Evolutionary conservation across 257 asterid genomes (phyloP).

Genomic region (Lycium ferocissimum): DNA sequence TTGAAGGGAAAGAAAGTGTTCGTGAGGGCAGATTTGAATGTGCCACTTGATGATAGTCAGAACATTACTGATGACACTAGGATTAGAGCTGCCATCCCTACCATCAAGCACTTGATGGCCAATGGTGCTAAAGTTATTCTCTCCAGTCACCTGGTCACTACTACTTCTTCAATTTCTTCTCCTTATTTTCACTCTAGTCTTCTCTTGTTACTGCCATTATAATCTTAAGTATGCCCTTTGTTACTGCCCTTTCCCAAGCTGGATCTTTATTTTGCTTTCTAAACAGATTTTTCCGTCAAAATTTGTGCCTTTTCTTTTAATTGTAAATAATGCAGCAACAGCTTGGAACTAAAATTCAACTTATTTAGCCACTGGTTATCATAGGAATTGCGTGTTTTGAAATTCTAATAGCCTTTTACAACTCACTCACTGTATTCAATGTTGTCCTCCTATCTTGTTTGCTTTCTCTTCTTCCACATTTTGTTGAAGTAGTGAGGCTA

Average conservation of each 20-base stretch:
- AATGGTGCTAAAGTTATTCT: slow-evolving; percentile 78
- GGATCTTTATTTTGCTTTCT: background rate
- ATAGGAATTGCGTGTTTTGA: background rate
- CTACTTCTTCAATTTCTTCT: background rate
- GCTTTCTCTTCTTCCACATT: background rate
- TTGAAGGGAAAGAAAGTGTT: slow-evolving; percentile 77
- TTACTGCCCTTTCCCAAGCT: background rate
- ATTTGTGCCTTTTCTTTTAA: background rate
- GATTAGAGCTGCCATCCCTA: slow-evolving; percentile 83
- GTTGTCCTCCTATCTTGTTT: background rate
- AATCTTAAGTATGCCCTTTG: background rate
- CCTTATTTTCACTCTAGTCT: background rate
- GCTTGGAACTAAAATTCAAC: background rate
- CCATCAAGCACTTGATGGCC: slow-evolving; percentile 62
- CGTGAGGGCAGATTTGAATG: slow-evolving; percentile 80
- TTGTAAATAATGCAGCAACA: background rate
- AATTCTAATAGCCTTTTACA: background rate
- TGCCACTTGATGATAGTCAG: slow-evolving; percentile 70
- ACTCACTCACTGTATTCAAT: slow-evolving; percentile 3
- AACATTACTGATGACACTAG: slow-evolving; percentile 79
- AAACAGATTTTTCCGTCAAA: background rate
- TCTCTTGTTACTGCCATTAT: background rate
- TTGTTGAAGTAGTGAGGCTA: background rate
- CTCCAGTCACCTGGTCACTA: slow-evolving; percentile 61
- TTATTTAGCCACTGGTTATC: background rate